phyloP scores from a whole-genome alignment of 2,329 filamentous ascomycete species.

The Ophiostoma ips region DNA sequence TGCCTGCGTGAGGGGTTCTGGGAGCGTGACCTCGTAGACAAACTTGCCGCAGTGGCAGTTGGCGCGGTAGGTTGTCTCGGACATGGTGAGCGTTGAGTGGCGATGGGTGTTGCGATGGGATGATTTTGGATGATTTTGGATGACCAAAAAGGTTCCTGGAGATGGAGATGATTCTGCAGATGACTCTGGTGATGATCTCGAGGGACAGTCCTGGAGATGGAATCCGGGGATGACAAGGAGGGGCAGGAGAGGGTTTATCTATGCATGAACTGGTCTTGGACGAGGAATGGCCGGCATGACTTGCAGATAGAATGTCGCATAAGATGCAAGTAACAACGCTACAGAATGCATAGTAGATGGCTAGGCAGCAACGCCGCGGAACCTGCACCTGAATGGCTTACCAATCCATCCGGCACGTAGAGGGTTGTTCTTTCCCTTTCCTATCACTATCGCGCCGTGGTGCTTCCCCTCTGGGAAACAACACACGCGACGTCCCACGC shows the following conservation, averaged over 20 bases:
- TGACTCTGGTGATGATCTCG: no score
- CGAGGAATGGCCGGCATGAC: no score
- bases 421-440: not conserved
- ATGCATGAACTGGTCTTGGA: no score
- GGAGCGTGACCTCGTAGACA: conserved; percentile 35
- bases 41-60: conserved; percentile 45
- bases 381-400: no score
- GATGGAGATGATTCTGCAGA: not conserved
- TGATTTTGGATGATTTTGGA: no score
- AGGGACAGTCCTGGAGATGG: not conserved
- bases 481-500: not conserved
- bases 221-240: not conserved
- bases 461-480: not conserved
- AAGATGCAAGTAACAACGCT: not conserved
- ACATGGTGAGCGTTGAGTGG: conserved; percentile 7
- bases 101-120: not conserved
- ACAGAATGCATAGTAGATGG: not conserved
- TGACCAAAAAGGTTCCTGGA: no score
- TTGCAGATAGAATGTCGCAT: not conserved
- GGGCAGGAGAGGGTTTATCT: not conserved
- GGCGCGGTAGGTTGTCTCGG: conserved; percentile 30
- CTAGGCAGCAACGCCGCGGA: no score
- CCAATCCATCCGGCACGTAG: no score
- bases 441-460: no score
- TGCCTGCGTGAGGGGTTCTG: conserved; percentile 40